Percentiles rank a stretch among this genome's conserved stretches.
phyloP scores from a whole-genome alignment of 1,284 basidiomycete species.

The Acaromyces ingoldii region DNA sequence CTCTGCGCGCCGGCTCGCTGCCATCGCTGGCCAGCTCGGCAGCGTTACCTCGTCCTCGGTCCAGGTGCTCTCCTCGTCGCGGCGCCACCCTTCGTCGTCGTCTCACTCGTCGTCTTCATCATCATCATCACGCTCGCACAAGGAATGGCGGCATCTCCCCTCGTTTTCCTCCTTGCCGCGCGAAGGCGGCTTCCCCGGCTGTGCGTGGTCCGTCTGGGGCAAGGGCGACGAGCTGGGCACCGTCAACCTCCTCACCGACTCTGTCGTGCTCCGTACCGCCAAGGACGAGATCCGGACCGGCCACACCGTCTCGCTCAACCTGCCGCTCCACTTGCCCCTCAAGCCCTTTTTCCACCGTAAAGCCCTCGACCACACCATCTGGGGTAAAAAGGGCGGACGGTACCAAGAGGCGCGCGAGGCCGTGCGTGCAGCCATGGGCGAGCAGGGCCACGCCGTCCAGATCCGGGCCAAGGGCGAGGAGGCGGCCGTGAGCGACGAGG shows the following conservation, averaged over 20 bases:
- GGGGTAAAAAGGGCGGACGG: conserved; percentile 19
- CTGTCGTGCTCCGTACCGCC: conserved; percentile 62
- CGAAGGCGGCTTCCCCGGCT: conserved; percentile 34
- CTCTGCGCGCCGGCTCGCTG: conserved; percentile 15
- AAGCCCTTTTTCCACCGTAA: conserved; percentile 34
- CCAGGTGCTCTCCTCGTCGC: background rate
- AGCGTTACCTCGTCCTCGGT: conserved; percentile 15
- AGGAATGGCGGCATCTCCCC: conserved; percentile 30
- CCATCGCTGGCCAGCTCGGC: conserved; percentile 30
- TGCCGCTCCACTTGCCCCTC: conserved; percentile 35
- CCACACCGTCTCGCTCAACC: conserved; percentile 30
- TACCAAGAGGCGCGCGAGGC: conserved; percentile 19
- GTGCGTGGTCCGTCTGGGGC: conserved; percentile 69
- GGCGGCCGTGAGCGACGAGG: conserved; percentile 37
- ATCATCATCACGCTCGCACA: background rate
- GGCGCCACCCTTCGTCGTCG: background rate
- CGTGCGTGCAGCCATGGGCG: conserved; percentile 9
- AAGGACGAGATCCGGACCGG: conserved; percentile 59
- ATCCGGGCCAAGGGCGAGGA: conserved; percentile 5
- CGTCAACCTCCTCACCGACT: conserved; percentile 64
- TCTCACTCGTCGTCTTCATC: too few species aligned
- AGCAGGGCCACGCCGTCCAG: conserved; percentile 11
- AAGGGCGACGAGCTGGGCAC: conserved; percentile 66
- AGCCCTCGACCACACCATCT: conserved; percentile 21
- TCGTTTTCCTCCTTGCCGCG: conserved; percentile 26